Evolutionary conservation across 495 filamentous ascomycete genomes (phyloP), one percentile per base, ranked within the genome.

Genomic region (Mytilinidion resinicola): DNA sequence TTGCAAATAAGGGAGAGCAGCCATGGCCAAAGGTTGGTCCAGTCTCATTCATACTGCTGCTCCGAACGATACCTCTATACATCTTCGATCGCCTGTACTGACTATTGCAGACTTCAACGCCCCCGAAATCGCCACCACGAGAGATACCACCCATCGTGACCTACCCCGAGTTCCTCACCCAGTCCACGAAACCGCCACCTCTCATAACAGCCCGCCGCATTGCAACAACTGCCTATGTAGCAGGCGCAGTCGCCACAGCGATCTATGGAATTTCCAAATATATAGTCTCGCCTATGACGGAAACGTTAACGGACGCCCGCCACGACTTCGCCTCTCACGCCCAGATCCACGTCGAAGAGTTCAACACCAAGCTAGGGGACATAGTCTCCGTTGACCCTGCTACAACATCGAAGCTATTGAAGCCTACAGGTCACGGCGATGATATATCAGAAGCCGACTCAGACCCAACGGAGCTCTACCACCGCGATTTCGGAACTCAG

Each of bases 121-220:
- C 48, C 12, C 48, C 59, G 6, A 48, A 38, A 35, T 41, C 57
- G 17, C 61, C 39, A 21, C 49, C 35, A 15, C 46, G 70, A 66
- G 81, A 86, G 59, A 74, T 83, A 19, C 81, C 90, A 20, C 95
- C 92, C n/a, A 91, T 98, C 63, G 87, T 97, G 66, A 98, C 93
- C 21, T 97, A 96, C 73, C 93, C 93, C 48, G 93, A 98, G 72
- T 96, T 96, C 73, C 84, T 97, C 62, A 77, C 80, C 52, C 73
- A 83, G 47, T 69, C 80, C 9, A 63, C 73, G 51, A 88, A 87
- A 34, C 83, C 89, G 8, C 82, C 85, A 0, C 91, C 93, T 0
- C 75, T 97, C 2, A 79, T 97, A 35, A 93, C 90, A 14, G 80
- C 85, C 57, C 75, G 78, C 39, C 82, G 85, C 41, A 77, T 96